Percentiles rank a stretch among this genome's conserved stretches.
These are phyloP conservation scores for Berkeleyomyces rouxiae DNA, from an alignment of 2,329 filamentous ascomycete species.

Conservation along the genomic window DNA sequence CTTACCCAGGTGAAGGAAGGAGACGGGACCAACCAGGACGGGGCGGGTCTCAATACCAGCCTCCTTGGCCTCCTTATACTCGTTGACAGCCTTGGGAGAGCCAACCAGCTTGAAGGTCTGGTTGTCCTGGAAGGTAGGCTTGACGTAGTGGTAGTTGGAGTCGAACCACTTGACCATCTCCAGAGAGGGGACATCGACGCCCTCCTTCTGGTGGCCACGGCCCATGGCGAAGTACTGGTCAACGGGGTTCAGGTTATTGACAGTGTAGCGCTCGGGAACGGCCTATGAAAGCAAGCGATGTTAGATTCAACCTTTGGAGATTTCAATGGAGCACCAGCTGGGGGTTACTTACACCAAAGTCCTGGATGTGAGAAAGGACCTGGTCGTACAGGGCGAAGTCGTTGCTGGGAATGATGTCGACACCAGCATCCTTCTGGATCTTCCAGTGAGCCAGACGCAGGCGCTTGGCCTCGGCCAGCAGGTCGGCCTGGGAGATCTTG, in stretches of 20 bases:
- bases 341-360: conserved; percentile 64
- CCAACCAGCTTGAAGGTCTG: conserved; percentile 82
- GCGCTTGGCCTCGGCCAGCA: conserved; percentile 89
- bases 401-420: conserved; percentile 96
- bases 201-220: conserved; percentile 89
- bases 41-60: conserved; percentile 85
- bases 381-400: conserved; percentile 99
- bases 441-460: conserved; percentile 96
- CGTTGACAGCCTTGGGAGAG: conserved; percentile 81
- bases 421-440: conserved; percentile 96
- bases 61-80: conserved; percentile 97
- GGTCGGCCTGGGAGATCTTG: conserved; percentile 82
- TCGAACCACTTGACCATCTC: conserved; percentile 99
- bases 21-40: conserved; percentile 87
- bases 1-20: conserved; percentile 95
- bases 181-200: conserved; percentile 80
- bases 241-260: conserved; percentile 69
- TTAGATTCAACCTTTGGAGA: neutral
- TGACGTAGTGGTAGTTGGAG: conserved; percentile 99
- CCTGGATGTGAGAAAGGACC: conserved; percentile 92
- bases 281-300: conserved; percentile 34
- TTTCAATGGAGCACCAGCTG: neutral
- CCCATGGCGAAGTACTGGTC: conserved; percentile 99
- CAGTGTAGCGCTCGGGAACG: conserved; percentile 83
- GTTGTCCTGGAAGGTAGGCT: conserved; percentile 92